A percentile compares a stretch with the other conserved stretches of the same genome.
Conservation (phyloP, 2,329 filamentous ascomycete genomes). For the Scedosporium minutisporum region DNA sequence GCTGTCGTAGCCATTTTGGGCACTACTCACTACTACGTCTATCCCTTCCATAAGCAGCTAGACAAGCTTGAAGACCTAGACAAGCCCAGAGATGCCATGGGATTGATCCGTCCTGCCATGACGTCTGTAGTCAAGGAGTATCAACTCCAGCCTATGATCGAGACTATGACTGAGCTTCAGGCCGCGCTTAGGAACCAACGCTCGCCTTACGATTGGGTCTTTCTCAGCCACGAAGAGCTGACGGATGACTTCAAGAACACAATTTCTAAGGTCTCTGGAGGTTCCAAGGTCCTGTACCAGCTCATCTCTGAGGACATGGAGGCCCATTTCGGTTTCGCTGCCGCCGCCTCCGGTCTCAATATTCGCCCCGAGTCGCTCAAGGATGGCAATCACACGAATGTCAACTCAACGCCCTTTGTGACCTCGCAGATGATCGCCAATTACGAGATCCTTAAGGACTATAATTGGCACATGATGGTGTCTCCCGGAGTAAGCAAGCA, state of each 20-base stretch:
- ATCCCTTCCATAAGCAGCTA: slow-evolving; percentile 31
- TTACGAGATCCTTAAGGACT: slow-evolving; percentile 57
- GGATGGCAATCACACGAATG: slow-evolving; percentile 57
- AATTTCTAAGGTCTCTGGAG: slow-evolving; percentile 60
- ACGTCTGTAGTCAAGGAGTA: slow-evolving; percentile 64
- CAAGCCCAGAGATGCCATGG: neutral
- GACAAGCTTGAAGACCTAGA: slow-evolving; percentile 34
- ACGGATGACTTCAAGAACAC: slow-evolving; percentile 64
- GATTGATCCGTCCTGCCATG: slow-evolving; percentile 22
- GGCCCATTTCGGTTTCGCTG: slow-evolving; percentile 60
- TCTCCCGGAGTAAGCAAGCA: slow-evolving; percentile 43
- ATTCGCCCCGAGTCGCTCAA: neutral
- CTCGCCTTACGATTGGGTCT: slow-evolving; percentile 72
- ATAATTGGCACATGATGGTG: slow-evolving; percentile 52
- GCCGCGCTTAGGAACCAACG: slow-evolving; percentile 39
- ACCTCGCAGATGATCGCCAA: slow-evolving; percentile 75
- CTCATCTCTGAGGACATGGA: slow-evolving; percentile 52
- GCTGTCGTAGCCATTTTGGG: too few species aligned
- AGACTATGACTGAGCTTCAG: slow-evolving; percentile 46
- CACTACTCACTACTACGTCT: too few species aligned
- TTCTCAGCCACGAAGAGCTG: slow-evolving; percentile 76
- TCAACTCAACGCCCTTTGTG: slow-evolving; percentile 73
- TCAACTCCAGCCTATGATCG: slow-evolving; percentile 56
- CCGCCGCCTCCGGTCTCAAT: slow-evolving; percentile 28
- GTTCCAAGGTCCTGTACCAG: slow-evolving; percentile 59